A percentile compares a stretch with the other conserved stretches of the same genome.
phyloP scores from a whole-genome alignment of 1,139 yeast species.

The Hyphopichia buzzinii region DNA sequence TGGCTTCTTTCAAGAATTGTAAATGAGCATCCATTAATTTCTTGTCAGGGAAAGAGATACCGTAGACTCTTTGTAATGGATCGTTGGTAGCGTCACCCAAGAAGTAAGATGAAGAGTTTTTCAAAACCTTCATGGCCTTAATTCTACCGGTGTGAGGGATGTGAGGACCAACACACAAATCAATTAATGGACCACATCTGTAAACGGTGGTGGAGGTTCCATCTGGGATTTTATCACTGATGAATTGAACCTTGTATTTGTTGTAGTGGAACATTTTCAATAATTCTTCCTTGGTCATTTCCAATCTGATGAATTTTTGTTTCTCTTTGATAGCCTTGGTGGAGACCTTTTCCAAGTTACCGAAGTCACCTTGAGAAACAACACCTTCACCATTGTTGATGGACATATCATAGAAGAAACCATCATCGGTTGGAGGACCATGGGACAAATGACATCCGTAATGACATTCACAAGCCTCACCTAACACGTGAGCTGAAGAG shows the following conservation, averaged over 20 bases:
- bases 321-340: conserved; percentile 92
- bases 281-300: conserved; percentile 85
- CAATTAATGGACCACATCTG: conserved; percentile 97
- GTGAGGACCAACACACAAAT: conserved; percentile 97
- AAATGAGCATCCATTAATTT: conserved; percentile 93
- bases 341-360: conserved; percentile 81
- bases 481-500: conserved; percentile 96
- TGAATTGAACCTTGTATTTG: conserved; percentile 90
- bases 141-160: conserved; percentile 97
- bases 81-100: conserved; percentile 91
- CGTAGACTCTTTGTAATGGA: conserved; percentile 95
- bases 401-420: conserved; percentile 96
- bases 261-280: conserved; percentile 93
- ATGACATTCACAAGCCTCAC: conserved; percentile 97
- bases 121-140: conserved; percentile 89
- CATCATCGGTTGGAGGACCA: conserved; percentile 98
- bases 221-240: conserved; percentile 88
- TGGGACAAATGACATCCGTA: conserved; percentile 82
- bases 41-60: conserved; percentile 98
- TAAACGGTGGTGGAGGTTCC: conserved; percentile 95
- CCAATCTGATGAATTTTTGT: conserved; percentile 93
- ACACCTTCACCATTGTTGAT: conserved; percentile 73
- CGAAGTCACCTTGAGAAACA: conserved; percentile 81
- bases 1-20: conserved; percentile 94
- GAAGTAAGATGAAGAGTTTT: conserved; percentile 96